Base-by-base conservation (phyloP, 257 asterid genomes). In the Primulina huaijiensis region DNA sequence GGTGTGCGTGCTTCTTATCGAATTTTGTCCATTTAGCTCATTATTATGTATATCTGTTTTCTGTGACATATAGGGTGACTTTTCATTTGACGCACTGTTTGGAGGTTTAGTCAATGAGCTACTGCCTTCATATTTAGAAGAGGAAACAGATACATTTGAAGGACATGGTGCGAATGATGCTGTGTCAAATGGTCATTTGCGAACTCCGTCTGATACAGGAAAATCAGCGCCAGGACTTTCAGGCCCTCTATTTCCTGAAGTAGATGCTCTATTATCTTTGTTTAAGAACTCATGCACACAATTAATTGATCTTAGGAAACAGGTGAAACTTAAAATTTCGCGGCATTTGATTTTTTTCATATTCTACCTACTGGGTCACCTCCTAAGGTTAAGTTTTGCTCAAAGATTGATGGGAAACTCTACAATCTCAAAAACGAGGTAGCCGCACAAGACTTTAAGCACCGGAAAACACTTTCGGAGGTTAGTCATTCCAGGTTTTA, bases 381-480 rank as follows among this genome's bases (percentile, higher is more conserved):
- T 65, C 64, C 82, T 84, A 58, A 76, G 75, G 40, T 73, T 75
- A 61, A 38, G 70, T 31, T 68, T 33, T 78, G 74, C 53, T 30
- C 25, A 23, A 80, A 94, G 98, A 82, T 94, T 81, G 99, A 91
- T 77, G 96, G 90, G 75, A 91, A 89, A 72, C 96, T 94, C 72
- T 59, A 79, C 84, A 84, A 84, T 76, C 88, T 91, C 64, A 88
- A 88, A 82, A 86, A 80, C 69, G 98, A 94, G 77, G 98, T 94
- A 67, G 68, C 88, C 63, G 77, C 87, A 59, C 97, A 91, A 82
- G 99, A 94, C 80, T 84, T 95, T 57, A 90, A 84, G 88, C 97
- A 94, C 84, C 88, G 92, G 67, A 89, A 82, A 80, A 94, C 99
- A 69, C 99, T 94, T 70, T 80, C 87, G 38, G 97, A 91, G 97